Conservation (phyloP, 495 filamentous ascomycete genomes). For the Xylaria grammica region DNA sequence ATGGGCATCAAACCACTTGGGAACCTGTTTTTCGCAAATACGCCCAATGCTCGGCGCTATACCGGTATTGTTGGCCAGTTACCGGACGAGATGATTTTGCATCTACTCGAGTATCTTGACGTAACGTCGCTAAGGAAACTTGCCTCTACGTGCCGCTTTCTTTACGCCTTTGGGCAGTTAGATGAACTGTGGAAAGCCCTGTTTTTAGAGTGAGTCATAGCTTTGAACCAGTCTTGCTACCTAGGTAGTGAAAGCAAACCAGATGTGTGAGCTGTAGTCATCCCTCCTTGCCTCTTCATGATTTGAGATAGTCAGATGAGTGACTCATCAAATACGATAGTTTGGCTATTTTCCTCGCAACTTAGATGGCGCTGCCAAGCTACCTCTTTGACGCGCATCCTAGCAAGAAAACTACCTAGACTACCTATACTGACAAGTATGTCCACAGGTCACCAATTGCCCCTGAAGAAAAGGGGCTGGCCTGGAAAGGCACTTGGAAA, state of each 20-base stretch:
- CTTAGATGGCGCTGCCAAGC: not conserved
- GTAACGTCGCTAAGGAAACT: conserved; percentile 63
- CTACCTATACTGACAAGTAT: conserved; percentile 32
- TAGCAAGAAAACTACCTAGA: not conserved
- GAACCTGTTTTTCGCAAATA: conserved; percentile 73
- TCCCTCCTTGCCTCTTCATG: not conserved
- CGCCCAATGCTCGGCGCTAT: conserved; percentile 65
- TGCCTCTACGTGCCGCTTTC: conserved; percentile 83
- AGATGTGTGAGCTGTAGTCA: not conserved
- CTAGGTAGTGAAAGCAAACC: not conserved
- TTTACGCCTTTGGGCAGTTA: conserved; percentile 83
- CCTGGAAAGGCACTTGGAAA: conserved; percentile 88
- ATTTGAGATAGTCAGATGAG: not conserved
- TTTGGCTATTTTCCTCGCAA: not conserved
- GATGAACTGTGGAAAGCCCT: conserved; percentile 93
- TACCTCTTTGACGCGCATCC: not conserved
- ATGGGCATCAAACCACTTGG: conserved; percentile 85
- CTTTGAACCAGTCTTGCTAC: conserved; percentile 12
- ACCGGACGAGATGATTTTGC: conserved; percentile 82
- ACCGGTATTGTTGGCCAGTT: conserved; percentile 68
- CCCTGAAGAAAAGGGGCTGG: conserved; percentile 42
- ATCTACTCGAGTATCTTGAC: conserved; percentile 78
- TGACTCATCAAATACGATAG: not conserved
- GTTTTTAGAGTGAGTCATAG: conserved; percentile 79
- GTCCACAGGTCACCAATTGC: conserved; percentile 21